A percentile compares a stretch with the other conserved stretches of the same genome.
Evolutionary conservation across 2,329 filamentous ascomycete species (phyloP).

Genomic region (Nemania bipapillata): DNA sequence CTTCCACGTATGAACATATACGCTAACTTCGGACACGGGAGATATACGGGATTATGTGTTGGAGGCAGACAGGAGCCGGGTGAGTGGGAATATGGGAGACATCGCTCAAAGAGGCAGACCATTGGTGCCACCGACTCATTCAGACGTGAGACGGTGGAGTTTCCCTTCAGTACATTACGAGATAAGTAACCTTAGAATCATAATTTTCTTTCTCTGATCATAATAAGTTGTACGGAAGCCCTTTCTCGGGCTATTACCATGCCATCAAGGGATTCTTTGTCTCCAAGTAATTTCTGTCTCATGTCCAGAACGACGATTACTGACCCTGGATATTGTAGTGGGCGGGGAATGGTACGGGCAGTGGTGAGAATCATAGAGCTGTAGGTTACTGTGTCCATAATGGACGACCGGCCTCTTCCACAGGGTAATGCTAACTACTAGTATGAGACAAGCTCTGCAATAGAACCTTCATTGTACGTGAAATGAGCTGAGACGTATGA

Average conservation of each 20-base stretch:
- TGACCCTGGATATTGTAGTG: constrained; percentile 6
- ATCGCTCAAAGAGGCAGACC: background rate
- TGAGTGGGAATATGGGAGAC: background rate
- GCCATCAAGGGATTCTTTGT: background rate
- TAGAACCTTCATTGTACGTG: constrained; percentile 25
- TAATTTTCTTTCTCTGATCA: background rate
- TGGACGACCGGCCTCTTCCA: constrained; percentile 5
- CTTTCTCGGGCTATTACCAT: background rate
- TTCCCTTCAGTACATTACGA: constrained; percentile 34
- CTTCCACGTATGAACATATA: background rate
- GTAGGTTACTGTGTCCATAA: constrained; percentile 22
- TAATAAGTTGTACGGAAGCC: background rate
- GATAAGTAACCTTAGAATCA: background rate
- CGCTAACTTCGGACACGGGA: background rate
- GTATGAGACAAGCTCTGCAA: constrained; percentile 23
- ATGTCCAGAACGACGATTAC: background rate
- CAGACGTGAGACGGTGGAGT: constrained; percentile 26
- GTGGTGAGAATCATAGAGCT: constrained; percentile 22
- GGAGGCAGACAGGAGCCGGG: background rate
- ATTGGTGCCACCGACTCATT: background rate
- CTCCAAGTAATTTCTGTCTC: background rate
- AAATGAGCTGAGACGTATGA: constrained; percentile 13
- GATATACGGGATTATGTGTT: background rate
- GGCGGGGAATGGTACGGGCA: constrained; percentile 2
- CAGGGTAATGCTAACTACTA: constrained; percentile 6